These are phyloP conservation scores for Cryptococcus maquisensis DNA, from an alignment of 1,284 basidiomycete species.

Conservation along the genomic window DNA sequence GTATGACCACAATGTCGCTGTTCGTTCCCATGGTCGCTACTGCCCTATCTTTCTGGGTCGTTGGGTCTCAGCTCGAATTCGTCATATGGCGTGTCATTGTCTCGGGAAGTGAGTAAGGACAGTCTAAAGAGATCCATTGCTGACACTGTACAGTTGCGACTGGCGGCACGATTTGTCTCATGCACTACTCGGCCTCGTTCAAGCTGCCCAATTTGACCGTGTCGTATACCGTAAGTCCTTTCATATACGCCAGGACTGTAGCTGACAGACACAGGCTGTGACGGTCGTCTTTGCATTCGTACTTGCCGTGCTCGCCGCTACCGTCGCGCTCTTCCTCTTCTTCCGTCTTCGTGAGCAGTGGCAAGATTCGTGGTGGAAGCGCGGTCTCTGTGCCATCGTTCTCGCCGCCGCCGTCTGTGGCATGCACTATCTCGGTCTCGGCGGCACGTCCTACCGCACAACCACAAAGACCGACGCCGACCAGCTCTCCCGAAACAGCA, in stretches of 20 bases:
- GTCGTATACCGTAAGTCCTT: conserved; percentile 28
- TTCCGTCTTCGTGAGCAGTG: conserved; percentile 53
- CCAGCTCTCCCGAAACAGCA: conserved; percentile 21
- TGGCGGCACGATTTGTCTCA: conserved; percentile 37
- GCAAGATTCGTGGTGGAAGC: conserved; percentile 53
- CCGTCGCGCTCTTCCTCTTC: conserved; percentile 51
- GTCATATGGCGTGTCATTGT: conserved; percentile 45
- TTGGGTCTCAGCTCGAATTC: conserved; percentile 49
- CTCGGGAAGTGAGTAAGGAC: conserved; percentile 42
- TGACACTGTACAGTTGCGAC: background rate
- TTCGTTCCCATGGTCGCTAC: conserved; percentile 52
- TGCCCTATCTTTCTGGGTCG: conserved; percentile 51
- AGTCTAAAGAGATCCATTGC: background rate
- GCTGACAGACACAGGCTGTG: conserved; percentile 23
- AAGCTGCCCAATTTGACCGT: conserved; percentile 40
- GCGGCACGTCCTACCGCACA: conserved; percentile 50
- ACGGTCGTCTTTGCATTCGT: conserved; percentile 51
- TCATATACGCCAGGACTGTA: background rate
- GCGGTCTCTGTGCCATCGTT: conserved; percentile 47
- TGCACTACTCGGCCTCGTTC: conserved; percentile 54
- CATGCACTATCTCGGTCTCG: conserved; percentile 54
- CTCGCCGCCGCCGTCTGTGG: conserved; percentile 51
- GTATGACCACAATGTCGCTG: conserved; percentile 52
- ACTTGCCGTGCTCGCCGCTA: conserved; percentile 51
- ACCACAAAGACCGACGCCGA: conserved; percentile 22